phyloP scores from a whole-genome alignment of 176 grass and related monocot genomes.

The Rhipidocladum racemiflorum region DNA sequence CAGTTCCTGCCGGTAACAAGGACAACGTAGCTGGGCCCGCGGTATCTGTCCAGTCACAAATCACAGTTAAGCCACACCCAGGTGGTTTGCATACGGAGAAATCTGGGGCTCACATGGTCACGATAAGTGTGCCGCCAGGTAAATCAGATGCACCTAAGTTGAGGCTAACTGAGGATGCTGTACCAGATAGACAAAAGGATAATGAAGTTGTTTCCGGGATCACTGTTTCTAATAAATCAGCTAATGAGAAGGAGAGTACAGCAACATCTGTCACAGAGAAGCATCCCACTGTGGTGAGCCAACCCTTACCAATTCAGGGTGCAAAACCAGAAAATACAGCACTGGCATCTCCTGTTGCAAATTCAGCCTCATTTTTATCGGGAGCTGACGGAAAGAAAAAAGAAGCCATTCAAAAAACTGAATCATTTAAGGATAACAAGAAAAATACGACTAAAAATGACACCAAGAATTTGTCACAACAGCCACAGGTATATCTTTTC shows the following conservation, averaged over 20 bases:
- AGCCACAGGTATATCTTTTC: slow-evolving; percentile 48
- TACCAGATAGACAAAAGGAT: slow-evolving; percentile 32
- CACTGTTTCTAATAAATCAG: slow-evolving; percentile 24
- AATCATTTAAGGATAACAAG: slow-evolving; percentile 61
- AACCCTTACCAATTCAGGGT: slow-evolving; percentile 8
- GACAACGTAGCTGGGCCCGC: slow-evolving; percentile 26
- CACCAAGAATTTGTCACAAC: slow-evolving; percentile 38
- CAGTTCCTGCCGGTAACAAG: slow-evolving; percentile 22
- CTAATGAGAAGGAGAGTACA: slow-evolving; percentile 35
- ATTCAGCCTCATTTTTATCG: slow-evolving; percentile 22
- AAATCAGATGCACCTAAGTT: slow-evolving; percentile 55
- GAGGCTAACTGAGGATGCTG: slow-evolving; percentile 28
- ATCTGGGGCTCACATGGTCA: slow-evolving; percentile 33
- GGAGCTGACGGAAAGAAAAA: slow-evolving; percentile 52
- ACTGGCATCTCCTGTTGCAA: neutral
- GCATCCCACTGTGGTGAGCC: slow-evolving; percentile 19
- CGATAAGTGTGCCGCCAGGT: slow-evolving; percentile 43
- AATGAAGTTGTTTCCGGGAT: slow-evolving; percentile 30
- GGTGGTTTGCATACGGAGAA: slow-evolving; percentile 36
- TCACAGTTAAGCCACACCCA: slow-evolving; percentile 31
- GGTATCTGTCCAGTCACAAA: slow-evolving; percentile 22
- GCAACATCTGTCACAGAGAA: slow-evolving; percentile 24
- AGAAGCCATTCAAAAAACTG: slow-evolving; percentile 47
- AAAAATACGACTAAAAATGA: slow-evolving; percentile 49
- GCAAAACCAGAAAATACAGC: slow-evolving; percentile 24